phyloP scores from a whole-genome alignment of 2,329 filamentous ascomycete genomes.

The Camptophora hylomeconis region DNA sequence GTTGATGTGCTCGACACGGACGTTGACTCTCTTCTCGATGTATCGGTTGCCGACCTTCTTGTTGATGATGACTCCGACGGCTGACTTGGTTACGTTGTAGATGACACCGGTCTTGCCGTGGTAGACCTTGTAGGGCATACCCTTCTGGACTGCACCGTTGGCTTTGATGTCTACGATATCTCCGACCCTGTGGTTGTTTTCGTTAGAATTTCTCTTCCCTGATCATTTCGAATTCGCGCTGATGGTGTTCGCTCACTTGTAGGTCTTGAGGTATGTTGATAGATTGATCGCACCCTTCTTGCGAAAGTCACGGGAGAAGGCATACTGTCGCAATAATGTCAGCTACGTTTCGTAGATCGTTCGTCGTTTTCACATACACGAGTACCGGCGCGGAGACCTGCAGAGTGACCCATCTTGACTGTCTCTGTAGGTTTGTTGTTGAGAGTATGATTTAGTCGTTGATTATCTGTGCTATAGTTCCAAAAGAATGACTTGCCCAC shows the following conservation, averaged over 20 bases:
- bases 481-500: no score
- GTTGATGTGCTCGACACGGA: constrained; percentile 93
- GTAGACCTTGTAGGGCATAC: constrained; percentile 99
- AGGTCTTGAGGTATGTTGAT: constrained; percentile 87
- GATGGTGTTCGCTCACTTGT: constrained; percentile 53
- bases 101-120: constrained; percentile 97
- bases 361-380: constrained; percentile 48
- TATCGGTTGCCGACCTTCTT: constrained; percentile 99
- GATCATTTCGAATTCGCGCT: constrained; percentile 1
- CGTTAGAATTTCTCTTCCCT: constrained; percentile 16
- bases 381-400: constrained; percentile 76
- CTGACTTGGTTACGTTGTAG: constrained; percentile 98
- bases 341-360: constrained; percentile 13
- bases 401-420: constrained; percentile 71
- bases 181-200: constrained; percentile 55
- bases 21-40: constrained; percentile 99
- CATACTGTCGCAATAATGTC: constrained; percentile 48
- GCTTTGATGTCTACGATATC: constrained; percentile 98
- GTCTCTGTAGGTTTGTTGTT: no score
- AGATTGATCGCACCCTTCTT: constrained; percentile 88
- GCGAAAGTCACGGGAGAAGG: constrained; percentile 90
- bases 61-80: constrained; percentile 98
- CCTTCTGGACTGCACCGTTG: constrained; percentile 97
- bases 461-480: no score
- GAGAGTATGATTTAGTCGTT: no score